These are phyloP conservation scores for Margaritispora aquatica DNA, from an alignment of 495 filamentous ascomycete genomes.

Conservation along the genomic window DNA sequence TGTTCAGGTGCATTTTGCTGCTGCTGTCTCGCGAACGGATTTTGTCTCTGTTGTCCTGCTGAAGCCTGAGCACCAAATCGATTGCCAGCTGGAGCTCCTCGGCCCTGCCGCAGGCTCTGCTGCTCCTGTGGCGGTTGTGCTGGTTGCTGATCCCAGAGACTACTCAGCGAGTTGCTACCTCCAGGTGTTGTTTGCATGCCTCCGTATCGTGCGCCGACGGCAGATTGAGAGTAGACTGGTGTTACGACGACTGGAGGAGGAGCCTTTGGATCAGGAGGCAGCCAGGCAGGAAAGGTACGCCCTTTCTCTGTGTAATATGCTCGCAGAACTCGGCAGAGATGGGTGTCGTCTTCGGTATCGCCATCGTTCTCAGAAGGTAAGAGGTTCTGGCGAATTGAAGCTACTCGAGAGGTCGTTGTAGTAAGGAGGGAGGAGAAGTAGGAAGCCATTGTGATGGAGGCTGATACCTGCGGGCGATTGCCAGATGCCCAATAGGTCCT, in stretches of 20 bases:
- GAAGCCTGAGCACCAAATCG: conserved; percentile 11
- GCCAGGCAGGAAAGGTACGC: conserved; percentile 78
- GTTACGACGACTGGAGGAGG: conserved; percentile 44
- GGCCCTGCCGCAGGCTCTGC: conserved; percentile 47
- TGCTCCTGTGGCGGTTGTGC: conserved; percentile 31
- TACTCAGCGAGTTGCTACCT: conserved; percentile 48
- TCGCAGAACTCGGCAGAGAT: conserved; percentile 91
- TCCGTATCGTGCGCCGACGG: conserved; percentile 44
- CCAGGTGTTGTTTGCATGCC: conserved; percentile 30
- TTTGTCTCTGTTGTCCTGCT: conserved; percentile 11
- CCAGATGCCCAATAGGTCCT: neutral
- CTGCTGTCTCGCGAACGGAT: conserved; percentile 25
- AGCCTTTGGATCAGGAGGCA: conserved; percentile 77
- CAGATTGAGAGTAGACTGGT: conserved; percentile 45
- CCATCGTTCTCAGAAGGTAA: conserved; percentile 75
- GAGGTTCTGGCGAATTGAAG: conserved; percentile 71
- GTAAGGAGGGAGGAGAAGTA: conserved; percentile 78
- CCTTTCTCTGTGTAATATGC: conserved; percentile 90
- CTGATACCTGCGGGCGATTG: neutral
- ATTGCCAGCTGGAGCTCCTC: conserved; percentile 28
- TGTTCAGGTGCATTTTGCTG: conserved; percentile 26
- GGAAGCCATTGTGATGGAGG: conserved; percentile 54
- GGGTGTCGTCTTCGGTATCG: conserved; percentile 90
- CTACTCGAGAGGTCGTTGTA: conserved; percentile 71
- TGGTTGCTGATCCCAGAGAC: conserved; percentile 71